These are phyloP conservation scores for Cladophialophora yegresii DNA, from an alignment of 2,329 filamentous ascomycete genomes.

Conservation along the genomic window DNA sequence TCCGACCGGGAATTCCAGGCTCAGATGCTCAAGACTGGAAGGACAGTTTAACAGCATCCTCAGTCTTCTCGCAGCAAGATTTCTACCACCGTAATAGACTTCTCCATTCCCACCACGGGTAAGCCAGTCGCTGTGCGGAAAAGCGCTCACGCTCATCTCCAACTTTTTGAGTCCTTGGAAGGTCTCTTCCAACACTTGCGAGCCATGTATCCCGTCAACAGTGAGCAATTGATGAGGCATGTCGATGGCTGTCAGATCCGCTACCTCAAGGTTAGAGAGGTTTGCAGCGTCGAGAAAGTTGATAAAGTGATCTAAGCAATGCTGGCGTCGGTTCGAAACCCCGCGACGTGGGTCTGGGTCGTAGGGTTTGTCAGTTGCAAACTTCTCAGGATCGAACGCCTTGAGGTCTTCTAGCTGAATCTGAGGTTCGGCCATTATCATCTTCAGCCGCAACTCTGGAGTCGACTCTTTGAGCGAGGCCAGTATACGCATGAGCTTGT, in stretches of 20 bases:
- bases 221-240: slow-evolving; percentile 26
- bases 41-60: slow-evolving; percentile 21
- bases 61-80: slow-evolving; percentile 16
- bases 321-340: slow-evolving; percentile 24
- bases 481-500: slow-evolving; percentile 18
- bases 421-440: slow-evolving; percentile 32
- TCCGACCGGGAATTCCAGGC: slow-evolving; percentile 26
- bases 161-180: slow-evolving; percentile 21
- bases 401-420: slow-evolving; percentile 31
- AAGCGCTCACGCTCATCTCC: slow-evolving; percentile 20
- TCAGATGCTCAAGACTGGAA: slow-evolving; percentile 23
- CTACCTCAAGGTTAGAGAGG: slow-evolving; percentile 9
- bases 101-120: slow-evolving; percentile 14
- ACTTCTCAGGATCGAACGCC: slow-evolving; percentile 21
- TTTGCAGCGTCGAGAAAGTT: slow-evolving; percentile 26
- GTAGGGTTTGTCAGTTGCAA: slow-evolving; percentile 21
- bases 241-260: slow-evolving; percentile 21
- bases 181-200: slow-evolving; percentile 11
- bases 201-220: neutral
- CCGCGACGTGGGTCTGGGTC: slow-evolving; percentile 26
- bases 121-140: slow-evolving; percentile 33
- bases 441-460: slow-evolving; percentile 23
- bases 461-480: slow-evolving; percentile 14
- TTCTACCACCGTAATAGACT: slow-evolving; percentile 21
- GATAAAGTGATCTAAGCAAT: slow-evolving; percentile 28